Conservation (phyloP, 495 filamentous ascomycete species). For the Hypoxylon crocopeplum region DNA sequence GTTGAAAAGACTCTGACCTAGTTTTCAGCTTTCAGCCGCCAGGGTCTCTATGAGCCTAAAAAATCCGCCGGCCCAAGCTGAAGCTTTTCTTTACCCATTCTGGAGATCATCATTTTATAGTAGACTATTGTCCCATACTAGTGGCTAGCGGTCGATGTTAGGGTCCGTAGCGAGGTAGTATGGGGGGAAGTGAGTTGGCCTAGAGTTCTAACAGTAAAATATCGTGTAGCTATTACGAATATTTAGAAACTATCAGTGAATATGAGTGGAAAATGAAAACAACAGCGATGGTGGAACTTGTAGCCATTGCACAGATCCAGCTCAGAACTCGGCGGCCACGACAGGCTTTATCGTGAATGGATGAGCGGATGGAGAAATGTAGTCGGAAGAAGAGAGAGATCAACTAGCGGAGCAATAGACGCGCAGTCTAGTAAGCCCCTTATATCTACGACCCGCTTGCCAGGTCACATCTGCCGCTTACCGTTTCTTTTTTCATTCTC, state of each 20-base stretch:
- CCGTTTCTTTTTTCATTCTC: conserved; percentile 15
- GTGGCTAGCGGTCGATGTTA: conserved; percentile 9
- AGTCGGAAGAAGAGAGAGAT: not conserved
- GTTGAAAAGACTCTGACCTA: not conserved
- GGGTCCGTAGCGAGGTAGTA: not conserved
- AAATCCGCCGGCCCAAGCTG: conserved; percentile 8
- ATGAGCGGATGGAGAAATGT: not conserved
- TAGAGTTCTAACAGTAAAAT: not conserved
- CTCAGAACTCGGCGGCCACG: no score
- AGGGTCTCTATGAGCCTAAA: conserved; percentile 17
- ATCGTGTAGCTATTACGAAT: not conserved
- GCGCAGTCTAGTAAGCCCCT: not conserved
- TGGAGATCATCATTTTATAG: conserved; percentile 1
- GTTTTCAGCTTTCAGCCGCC: conserved; percentile 32
- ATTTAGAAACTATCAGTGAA: no score
- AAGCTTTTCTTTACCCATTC: conserved; percentile 7
- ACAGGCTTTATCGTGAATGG: no score
- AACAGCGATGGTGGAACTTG: no score
- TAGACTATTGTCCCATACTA: conserved; percentile 14
- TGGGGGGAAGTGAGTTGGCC: not conserved
- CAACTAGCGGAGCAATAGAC: not conserved
- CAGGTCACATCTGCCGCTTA: conserved; percentile 14
- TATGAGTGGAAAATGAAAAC: no score
- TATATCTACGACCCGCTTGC: conserved; percentile 3
- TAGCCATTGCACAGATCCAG: no score